A percentile compares a stretch with the other conserved stretches of the same genome.
These are phyloP conservation scores for Mycosarcoma maydis DNA, from an alignment of 1,284 basidiomycete genomes.

Conservation along the genomic window DNA sequence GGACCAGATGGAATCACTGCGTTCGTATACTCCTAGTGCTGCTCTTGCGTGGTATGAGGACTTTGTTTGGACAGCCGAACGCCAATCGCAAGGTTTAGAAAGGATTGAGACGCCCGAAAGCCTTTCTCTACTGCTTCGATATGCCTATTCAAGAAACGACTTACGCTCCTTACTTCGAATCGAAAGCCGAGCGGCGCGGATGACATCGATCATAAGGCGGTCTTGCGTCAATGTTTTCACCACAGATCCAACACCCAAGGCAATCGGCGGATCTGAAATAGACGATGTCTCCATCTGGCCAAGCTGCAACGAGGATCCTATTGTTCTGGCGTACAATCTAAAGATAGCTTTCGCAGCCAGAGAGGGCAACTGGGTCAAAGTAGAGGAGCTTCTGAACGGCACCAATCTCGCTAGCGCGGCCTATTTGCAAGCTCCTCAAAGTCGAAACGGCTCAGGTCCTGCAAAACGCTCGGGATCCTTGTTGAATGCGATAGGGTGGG, in stretches of 20 bases:
- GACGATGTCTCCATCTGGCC: slow-evolving; percentile 31
- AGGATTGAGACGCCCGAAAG: slow-evolving; percentile 18
- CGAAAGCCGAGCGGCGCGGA: slow-evolving; percentile 16
- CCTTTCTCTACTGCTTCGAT: slow-evolving; percentile 20
- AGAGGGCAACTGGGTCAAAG: slow-evolving; percentile 22
- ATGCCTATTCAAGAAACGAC: slow-evolving; percentile 21
- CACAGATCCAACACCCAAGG: neutral
- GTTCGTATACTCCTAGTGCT: slow-evolving; percentile 12
- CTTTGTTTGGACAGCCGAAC: slow-evolving; percentile 26
- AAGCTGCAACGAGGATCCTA: slow-evolving; percentile 14
- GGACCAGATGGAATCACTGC: neutral
- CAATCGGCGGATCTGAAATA: neutral
- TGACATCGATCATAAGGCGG: neutral
- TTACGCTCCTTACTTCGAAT: slow-evolving; percentile 24
- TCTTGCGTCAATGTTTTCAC: neutral
- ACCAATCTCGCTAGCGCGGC: neutral
- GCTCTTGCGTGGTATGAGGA: slow-evolving; percentile 37
- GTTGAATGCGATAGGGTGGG: slow-evolving; percentile 25
- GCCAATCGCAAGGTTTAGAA: slow-evolving; percentile 9
- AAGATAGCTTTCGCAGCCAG: slow-evolving; percentile 28
- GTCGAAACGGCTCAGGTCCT: neutral
- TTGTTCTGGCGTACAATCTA: slow-evolving; percentile 24
- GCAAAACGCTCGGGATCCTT: neutral
- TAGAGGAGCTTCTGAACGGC: slow-evolving; percentile 22
- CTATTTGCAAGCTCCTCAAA: no score